Base-by-base conservation (phyloP, 1,284 basidiomycete species). In the Afroboletus lepidellus region DNA sequence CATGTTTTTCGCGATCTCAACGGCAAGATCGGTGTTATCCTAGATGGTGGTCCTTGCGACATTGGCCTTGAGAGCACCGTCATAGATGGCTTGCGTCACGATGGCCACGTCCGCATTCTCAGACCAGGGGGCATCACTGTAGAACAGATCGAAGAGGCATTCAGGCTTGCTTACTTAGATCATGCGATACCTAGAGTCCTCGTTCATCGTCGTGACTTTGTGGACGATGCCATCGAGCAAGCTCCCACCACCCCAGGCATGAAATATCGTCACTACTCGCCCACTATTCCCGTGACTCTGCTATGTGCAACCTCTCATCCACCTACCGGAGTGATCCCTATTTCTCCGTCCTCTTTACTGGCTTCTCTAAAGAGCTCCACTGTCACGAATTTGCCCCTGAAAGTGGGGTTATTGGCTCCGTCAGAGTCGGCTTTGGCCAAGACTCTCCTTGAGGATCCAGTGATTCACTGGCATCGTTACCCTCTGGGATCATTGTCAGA, bases 241-340 rank as follows among this genome's bases (percentile, higher is more conserved):
- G 81, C 85, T 1, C 96, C 96, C 2, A 95, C 93, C 1, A 99
- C 97, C 0, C 97, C 97, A 0, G 97, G 97, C n/a, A 98, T 98
- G 95, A 99, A 99, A 73, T 99, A 99, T 70, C 82, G 90, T 47
- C 97, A 99, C 73, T 99, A 99, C 69, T 91, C 94, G 24, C 96
- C 96, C 1, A 76, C 84, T 1, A 84, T 93, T 12, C 92, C 93
- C 3, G 89, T 95, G 20, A 83, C 82, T 24, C 77, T 97, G 8
- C 72, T 96, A 25, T 75, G 82, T 51, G 84, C 86, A 48, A 60
- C 70, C 50, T 71, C 77, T 18, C 49, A 62, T 27, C 74, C 76
- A 37, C 74, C 79, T 7, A 34, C 54, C 9, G 71, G 64, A 9
- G 53, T 59, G 16, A 53, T 63, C 23, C 51, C 68, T 9, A 59